Evolutionary conservation across 805 yeast genomes (phyloP), one percentile per base, ranked within the genome.

Genomic region (Peterozyma toletana): DNA sequence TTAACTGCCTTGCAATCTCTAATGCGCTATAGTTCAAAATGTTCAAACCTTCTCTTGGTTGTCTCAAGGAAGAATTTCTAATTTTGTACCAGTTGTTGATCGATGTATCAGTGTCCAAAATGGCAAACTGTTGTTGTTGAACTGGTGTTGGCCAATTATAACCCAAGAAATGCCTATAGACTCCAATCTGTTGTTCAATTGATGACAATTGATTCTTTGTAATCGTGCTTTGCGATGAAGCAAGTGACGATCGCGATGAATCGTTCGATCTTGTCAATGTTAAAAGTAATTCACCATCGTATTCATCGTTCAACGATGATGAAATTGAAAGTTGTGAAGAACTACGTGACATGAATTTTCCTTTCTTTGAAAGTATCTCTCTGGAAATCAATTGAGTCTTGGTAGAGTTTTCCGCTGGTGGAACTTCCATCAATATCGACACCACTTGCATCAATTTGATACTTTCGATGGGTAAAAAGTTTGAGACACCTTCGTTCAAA

Each of bases 1-100:
- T 84, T 39, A 86, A 63, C 51, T 85, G 93, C 54, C 83, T 85
- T 2, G 93, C 90, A 18, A 83, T 66, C 53, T 85, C 93, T 51
- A 83, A 64, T 0, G 88, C 81, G 57, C 83, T 83, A 51, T 80
- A 68, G 48, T 81, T 79, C 34, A 77, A 55, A 36, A 78, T 59
- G 38, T 74, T 69, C 14, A 77, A 69, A 46, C 80, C 70, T 51
- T 73, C 75, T 48, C 73, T 75, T 9, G 75, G 63, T 44, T 77
- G 65, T 21, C 69, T 76, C 85, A 86, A 80, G 46, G 72, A 70
- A 43, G 71, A 77, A 44, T 75, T 78, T 39, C 78, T 70, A 2
- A 75, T 59, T 13, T 49, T 53, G 62, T 64, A 75, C 80, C 81
- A 77, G 16, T 66, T 66, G 3, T 70, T 56, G 30, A 77, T 53